Base-by-base conservation (phyloP, 2,329 filamentous ascomycete species). In the Aspergillaceae sp. region DNA sequence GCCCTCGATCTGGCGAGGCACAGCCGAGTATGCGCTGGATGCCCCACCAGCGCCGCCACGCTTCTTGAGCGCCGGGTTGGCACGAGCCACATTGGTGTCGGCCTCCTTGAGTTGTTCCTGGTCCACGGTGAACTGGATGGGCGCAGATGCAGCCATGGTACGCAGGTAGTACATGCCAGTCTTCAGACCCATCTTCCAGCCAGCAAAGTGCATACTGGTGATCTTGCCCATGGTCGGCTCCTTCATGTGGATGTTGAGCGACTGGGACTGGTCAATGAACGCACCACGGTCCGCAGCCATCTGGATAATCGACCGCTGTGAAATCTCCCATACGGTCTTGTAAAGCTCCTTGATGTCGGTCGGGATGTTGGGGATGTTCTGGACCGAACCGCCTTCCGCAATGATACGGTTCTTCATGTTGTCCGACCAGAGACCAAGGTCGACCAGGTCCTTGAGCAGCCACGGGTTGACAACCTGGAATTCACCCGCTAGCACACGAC, bases 351-450 rank as follows among this genome's bases (percentile, higher is more conserved):
- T 98, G 77, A 94, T 86, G 58, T 98, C 92, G 30, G 86, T 81
- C 9, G 92, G 91, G 52, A 98, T 96, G 72, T 94, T 97, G 64
- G 91, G 87, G 53, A 98, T 91, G 70, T 92, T 91, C 71, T 97
- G 92, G 46, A 98, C 86, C 19, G 91, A 97, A 56, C 92, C 92
- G 56, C 87, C 87, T 52, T 96, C 91, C 48, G 92, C 86, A 62
- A 98, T 98, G 77, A 98, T 98, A 60, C 92, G 89, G 78, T 98
- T 98, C 84, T 98, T 98, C 92, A 98, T 98, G 74, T 89, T 88
- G 72, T 98, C 91, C 41, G 91, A 96, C 92, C 92, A 98, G 40
- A 98, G 78, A 51, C 92, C 92, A 75, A 96, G 87, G 64, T 98
- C 92, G 57, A 98, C 92, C 29, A 98, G 82, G 62, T 98, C 92